phyloP scores from a whole-genome alignment of 2,329 filamentous ascomycete species.

The Tolypocladium album region DNA sequence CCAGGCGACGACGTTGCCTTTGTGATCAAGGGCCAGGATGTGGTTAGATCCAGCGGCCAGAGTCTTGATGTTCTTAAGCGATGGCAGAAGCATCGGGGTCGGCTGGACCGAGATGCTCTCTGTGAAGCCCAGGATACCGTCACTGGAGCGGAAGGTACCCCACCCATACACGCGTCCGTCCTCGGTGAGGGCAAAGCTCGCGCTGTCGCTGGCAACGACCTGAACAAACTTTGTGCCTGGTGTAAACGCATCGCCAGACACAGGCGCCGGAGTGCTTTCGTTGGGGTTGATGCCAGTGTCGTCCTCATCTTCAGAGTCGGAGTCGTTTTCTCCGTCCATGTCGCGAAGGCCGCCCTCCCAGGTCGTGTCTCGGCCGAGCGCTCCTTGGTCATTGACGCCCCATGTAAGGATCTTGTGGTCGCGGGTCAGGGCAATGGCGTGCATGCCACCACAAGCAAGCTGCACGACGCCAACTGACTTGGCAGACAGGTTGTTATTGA shows the following conservation, averaged over 20 bases:
- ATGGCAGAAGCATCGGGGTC: slow-evolving; percentile 43
- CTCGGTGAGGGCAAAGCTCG: slow-evolving; percentile 64
- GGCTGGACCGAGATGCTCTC: slow-evolving; percentile 38
- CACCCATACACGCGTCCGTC: slow-evolving; percentile 72
- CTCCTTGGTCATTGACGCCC: slow-evolving; percentile 81
- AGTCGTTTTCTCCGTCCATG: slow-evolving; percentile 40
- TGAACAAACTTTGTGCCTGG: slow-evolving; percentile 50
- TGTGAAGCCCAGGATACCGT: slow-evolving; percentile 56
- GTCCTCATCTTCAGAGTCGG: slow-evolving; percentile 47
- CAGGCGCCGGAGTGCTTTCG: slow-evolving; percentile 55
- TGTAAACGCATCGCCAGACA: slow-evolving; percentile 48
- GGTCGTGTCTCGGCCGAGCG: slow-evolving; percentile 62
- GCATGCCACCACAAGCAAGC: slow-evolving; percentile 73
- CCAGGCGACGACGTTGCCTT: slow-evolving; percentile 59
- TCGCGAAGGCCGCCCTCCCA: slow-evolving; percentile 56
- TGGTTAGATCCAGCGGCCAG: slow-evolving; percentile 62
- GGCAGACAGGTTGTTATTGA: slow-evolving; percentile 55
- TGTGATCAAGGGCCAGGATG: slow-evolving; percentile 54
- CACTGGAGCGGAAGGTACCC: slow-evolving; percentile 64
- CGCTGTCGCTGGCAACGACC: slow-evolving; percentile 62
- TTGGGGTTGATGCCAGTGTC: slow-evolving; percentile 59
- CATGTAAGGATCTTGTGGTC: slow-evolving; percentile 77
- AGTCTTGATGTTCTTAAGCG: slow-evolving; percentile 54
- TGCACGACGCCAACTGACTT: slow-evolving; percentile 66
- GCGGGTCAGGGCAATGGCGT: slow-evolving; percentile 63